Conservation (phyloP, 352 stramenopile species). For the Phytophthora pini region DNA sequence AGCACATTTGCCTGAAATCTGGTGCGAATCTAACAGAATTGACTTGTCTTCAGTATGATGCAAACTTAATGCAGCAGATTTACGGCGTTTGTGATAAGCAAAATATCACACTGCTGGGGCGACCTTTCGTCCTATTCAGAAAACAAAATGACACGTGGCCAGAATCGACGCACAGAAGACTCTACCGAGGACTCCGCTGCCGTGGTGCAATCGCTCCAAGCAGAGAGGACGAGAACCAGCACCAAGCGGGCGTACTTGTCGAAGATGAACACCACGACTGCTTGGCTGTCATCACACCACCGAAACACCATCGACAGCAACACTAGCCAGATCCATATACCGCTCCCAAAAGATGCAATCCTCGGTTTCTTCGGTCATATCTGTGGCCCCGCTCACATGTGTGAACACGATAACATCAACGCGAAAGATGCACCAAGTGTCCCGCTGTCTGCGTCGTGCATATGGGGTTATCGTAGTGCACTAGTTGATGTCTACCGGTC, state of each 20-base stretch:
- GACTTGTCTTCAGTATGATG: neutral
- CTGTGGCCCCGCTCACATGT: neutral
- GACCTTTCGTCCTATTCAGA: neutral
- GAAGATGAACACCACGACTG: conserved; percentile 2
- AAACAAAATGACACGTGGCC: neutral
- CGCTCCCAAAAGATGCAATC: neutral
- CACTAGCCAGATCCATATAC: neutral
- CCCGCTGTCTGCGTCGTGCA: neutral
- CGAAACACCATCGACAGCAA: neutral
- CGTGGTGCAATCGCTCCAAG: conserved; percentile 5
- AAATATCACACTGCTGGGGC: neutral
- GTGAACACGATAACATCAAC: neutral
- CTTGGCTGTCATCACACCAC: neutral
- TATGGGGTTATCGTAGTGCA: neutral
- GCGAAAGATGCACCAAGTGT: neutral
- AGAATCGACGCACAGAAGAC: too few species aligned
- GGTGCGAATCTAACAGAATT: neutral
- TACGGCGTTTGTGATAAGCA: neutral
- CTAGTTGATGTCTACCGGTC: neutral
- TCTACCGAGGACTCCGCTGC: neutral
- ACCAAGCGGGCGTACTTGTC: conserved; percentile 4
- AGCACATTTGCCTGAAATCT: neutral
- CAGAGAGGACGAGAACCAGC: conserved; percentile 2
- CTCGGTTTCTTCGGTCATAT: neutral
- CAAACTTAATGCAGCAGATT: neutral